Percentiles rank a stretch among this genome's conserved stretches.
phyloP scores from a whole-genome alignment of 2,329 filamentous ascomycete genomes.

The Phialocephala sp. region DNA sequence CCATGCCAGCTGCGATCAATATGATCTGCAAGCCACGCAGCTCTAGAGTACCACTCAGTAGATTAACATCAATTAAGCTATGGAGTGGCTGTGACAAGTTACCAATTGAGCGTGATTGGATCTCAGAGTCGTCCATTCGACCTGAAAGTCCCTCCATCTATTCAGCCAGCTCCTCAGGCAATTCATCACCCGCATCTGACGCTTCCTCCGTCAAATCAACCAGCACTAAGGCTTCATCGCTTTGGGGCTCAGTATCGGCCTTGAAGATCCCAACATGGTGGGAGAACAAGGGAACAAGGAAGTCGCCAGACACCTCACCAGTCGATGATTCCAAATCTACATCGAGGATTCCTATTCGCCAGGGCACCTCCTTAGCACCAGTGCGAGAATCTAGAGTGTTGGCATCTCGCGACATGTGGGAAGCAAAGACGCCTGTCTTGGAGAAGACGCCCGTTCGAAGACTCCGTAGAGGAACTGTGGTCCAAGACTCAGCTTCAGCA shows the following conservation, averaged over 20 bases:
- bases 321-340: slow-evolving; percentile 26
- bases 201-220: slow-evolving; percentile 40
- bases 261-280: slow-evolving; percentile 21
- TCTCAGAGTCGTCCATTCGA: slow-evolving; percentile 43
- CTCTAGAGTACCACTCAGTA: slow-evolving; percentile 16
- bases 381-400: slow-evolving; percentile 38
- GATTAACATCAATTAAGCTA: slow-evolving; percentile 36
- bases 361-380: slow-evolving; percentile 24
- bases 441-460: slow-evolving; percentile 28
- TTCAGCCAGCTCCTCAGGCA: slow-evolving; percentile 38
- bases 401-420: slow-evolving; percentile 36
- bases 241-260: slow-evolving; percentile 29
- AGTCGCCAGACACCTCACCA: slow-evolving; percentile 22
- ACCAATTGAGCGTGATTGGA: slow-evolving; percentile 40
- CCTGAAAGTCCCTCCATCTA: slow-evolving; percentile 40
- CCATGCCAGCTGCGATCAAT: slow-evolving; percentile 35
- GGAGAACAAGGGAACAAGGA: slow-evolving; percentile 28
- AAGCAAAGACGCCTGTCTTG: slow-evolving; percentile 29
- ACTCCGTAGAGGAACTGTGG: slow-evolving; percentile 15
- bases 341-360: slow-evolving; percentile 31
- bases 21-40: slow-evolving; percentile 35
- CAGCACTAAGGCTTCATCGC: slow-evolving; percentile 43
- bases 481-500: neutral
- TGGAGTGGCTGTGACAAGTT: slow-evolving; percentile 33
- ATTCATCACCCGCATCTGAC: slow-evolving; percentile 40